phyloP scores from a whole-genome alignment of 495 filamentous ascomycete species.

The Trichocladium uniseriatum region DNA sequence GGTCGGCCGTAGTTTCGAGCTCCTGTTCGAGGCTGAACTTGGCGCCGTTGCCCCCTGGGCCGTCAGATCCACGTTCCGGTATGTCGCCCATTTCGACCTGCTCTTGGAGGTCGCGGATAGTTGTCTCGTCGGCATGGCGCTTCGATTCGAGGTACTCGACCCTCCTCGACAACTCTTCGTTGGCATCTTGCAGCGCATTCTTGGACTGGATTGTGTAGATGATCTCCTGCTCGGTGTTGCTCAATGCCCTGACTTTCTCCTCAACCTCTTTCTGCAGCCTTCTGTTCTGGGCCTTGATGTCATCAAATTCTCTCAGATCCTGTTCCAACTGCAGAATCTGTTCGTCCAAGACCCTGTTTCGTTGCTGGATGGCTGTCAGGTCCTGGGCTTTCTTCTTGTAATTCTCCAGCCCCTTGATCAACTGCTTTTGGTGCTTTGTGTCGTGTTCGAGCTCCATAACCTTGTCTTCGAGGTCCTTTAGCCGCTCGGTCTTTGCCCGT shows the following conservation, averaged over 20 bases:
- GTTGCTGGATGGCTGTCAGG: conserved; percentile 30
- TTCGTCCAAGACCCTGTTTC: conserved; percentile 41
- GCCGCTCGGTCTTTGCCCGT: conserved; percentile 33
- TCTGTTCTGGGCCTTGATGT: conserved; percentile 47
- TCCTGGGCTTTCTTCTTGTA: conserved; percentile 67
- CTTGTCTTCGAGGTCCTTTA: conserved; percentile 42
- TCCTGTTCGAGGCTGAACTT: conserved; percentile 36
- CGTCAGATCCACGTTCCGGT: conserved; percentile 14
- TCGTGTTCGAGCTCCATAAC: conserved; percentile 60
- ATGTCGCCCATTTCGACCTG: conserved; percentile 31
- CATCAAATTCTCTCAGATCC: conserved; percentile 56
- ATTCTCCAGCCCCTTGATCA: conserved; percentile 67
- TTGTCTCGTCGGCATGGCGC: conserved; percentile 29
- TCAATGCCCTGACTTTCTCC: conserved; percentile 26
- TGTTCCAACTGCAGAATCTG: conserved; percentile 47
- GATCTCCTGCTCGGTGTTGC: conserved; percentile 36
- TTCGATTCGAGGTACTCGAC: conserved; percentile 29
- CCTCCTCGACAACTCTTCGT: conserved; percentile 24
- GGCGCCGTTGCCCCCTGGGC: conserved; percentile 17
- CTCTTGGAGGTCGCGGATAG: conserved; percentile 39
- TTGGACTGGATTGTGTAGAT: conserved; percentile 31
- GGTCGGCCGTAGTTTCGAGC: conserved; percentile 26
- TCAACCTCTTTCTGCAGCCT: conserved; percentile 42
- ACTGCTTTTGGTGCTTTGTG: conserved; percentile 64
- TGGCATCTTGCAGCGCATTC: conserved; percentile 25